phyloP scores from a whole-genome alignment of 768 basidiomycete genomes.

The Tulasnella sp. region DNA sequence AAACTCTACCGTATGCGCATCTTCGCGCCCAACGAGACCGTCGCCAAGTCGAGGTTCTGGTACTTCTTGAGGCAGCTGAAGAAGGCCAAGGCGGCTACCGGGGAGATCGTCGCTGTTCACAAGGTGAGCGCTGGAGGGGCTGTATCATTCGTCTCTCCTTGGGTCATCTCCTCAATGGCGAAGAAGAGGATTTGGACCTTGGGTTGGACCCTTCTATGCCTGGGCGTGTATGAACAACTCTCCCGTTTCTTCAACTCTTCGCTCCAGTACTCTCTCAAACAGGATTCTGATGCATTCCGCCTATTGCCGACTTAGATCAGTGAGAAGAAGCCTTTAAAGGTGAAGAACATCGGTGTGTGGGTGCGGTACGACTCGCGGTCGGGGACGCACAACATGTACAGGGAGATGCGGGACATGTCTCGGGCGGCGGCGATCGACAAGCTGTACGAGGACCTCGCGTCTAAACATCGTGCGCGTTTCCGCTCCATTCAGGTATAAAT shows the following conservation, averaged over 20 bases:
- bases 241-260: too few species aligned
- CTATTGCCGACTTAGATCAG: slow-evolving; percentile 57
- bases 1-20: slow-evolving; percentile 99
- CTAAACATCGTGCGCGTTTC: slow-evolving; percentile 97
- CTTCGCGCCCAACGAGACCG: slow-evolving; percentile 96
- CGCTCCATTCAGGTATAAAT: slow-evolving; percentile 92
- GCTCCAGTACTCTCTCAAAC: too few species aligned
- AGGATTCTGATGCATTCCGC: too few species aligned
- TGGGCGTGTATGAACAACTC: too few species aligned
- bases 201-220: too few species aligned
- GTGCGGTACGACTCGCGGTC: slow-evolving; percentile 98
- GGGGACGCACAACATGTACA: slow-evolving; percentile 99
- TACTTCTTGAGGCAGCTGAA: slow-evolving; percentile 97
- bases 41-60: slow-evolving; percentile 99
- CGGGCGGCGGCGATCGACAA: slow-evolving; percentile 92
- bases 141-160: not conserved
- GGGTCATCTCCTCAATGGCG: too few species aligned
- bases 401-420: slow-evolving; percentile 84
- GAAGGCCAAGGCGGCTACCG: slow-evolving; percentile 99
- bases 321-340: slow-evolving; percentile 94
- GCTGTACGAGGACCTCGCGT: slow-evolving; percentile 99
- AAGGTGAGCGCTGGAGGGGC: slow-evolving; percentile 61
- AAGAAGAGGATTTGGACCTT: not conserved
- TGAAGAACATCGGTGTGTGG: slow-evolving; percentile 99
- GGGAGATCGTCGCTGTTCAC: slow-evolving; percentile 98